These are phyloP conservation scores for Talaromyces sp. DNA, from an alignment of 2,329 filamentous ascomycete species.

Conservation along the genomic window DNA sequence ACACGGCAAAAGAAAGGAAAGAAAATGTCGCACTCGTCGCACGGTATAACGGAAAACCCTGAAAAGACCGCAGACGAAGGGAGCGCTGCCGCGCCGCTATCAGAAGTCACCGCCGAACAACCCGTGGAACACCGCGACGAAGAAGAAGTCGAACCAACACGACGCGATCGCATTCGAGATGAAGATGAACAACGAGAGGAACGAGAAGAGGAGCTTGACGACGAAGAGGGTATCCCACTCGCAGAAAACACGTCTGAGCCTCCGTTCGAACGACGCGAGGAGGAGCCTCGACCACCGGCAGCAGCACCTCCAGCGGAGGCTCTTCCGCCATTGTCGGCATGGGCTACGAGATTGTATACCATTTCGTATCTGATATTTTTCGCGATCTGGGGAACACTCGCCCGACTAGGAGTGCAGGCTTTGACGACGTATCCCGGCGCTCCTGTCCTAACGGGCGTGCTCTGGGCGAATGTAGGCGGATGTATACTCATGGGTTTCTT, in stretches of 20 bases:
- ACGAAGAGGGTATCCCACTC: slow-evolving; percentile 6
- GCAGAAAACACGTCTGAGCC: slow-evolving; percentile 17
- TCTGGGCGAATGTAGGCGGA: slow-evolving; percentile 87
- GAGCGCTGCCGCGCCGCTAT: slow-evolving; percentile 8
- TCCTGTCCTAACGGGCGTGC: slow-evolving; percentile 66
- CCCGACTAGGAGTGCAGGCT: slow-evolving; percentile 73
- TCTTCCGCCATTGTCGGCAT: slow-evolving; percentile 42
- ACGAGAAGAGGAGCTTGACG: not conserved
- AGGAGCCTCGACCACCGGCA: slow-evolving; percentile 37
- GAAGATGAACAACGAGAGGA: not conserved
- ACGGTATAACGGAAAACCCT: not conserved
- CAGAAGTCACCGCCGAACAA: slow-evolving; percentile 7
- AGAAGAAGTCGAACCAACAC: not conserved
- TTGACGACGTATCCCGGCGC: slow-evolving; percentile 75
- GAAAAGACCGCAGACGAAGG: slow-evolving; percentile 6
- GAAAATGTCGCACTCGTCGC: not conserved
- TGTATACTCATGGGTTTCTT: slow-evolving; percentile 83
- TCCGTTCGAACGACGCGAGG: slow-evolving; percentile 2
- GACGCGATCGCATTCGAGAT: not conserved
- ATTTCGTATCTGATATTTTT: slow-evolving; percentile 82
- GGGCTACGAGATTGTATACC: slow-evolving; percentile 62
- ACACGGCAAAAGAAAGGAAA: not conserved
- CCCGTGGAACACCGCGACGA: slow-evolving; percentile 9
- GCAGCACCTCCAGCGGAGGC: slow-evolving; percentile 3
- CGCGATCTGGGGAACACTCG: slow-evolving; percentile 77